Base-by-base conservation (phyloP, 495 filamentous ascomycete species). In the Penicillium ochrochloron region DNA sequence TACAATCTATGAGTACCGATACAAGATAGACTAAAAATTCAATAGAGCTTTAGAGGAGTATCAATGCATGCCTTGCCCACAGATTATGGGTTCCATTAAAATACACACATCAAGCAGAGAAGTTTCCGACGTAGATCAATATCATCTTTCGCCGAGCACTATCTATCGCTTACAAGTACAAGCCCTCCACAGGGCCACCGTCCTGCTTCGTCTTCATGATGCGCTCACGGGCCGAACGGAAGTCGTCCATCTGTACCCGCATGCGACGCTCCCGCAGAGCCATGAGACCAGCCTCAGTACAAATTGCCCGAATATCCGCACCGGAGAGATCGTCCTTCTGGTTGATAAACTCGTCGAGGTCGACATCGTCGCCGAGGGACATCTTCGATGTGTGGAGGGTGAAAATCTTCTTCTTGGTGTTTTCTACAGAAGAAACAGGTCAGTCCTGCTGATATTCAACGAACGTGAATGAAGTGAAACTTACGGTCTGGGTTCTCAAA, bases 391-490 rank as follows among this genome's bases (percentile, higher is more conserved):
- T 99, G 80, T 99, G 95, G n/a, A 99, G 88, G 27, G 89, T 92
- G 80, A 99, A 99, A 73, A 99, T 99, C 88, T 99, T 99, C 83
- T 93, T 92, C 85, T 99, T 99, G 59, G 95, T 99, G 78, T 93
- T 93, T 85, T 98, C 88, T 91, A 66, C 46, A 37, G 34, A 44
- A 19, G 11, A n/a, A 50, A 66, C 46, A 33, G 27, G 65, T 85
- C 76, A 83, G 78, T 60, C 52, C 60, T 9, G 6, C 27, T 25
- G 21, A 56, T 7, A 17, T 11, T 2, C n/a, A 25, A 27, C 10
- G 4, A 2, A 21, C 14, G 4, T 12, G 15, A 34, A 4, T 23
- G 6, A 5, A 51, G 35, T 1, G 50, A 61, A n/a, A 79, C 88
- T 78, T 81, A 91, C 88, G 95, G 77, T 99, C 95, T 25, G 95